Conservation (phyloP, 352 stramenopile genomes). For the Pythium rishiriense region DNA sequence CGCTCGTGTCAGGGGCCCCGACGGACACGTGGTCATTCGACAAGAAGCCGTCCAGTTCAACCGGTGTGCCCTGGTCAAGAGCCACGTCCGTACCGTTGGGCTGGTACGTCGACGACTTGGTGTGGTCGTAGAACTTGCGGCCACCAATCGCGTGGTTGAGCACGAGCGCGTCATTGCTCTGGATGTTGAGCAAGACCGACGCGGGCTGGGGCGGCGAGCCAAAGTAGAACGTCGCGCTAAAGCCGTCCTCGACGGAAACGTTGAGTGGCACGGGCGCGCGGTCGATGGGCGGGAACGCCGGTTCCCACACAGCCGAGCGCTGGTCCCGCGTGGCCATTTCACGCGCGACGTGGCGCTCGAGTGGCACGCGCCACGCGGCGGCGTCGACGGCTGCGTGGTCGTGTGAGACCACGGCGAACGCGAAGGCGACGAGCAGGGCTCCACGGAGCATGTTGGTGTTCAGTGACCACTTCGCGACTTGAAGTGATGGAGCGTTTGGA, state of each 20-base stretch:
- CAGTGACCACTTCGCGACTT: no score
- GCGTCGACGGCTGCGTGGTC: neutral
- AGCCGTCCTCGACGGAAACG: neutral
- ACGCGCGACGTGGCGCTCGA: neutral
- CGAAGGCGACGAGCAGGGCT: neutral
- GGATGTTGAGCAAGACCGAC: slow-evolving; percentile 2
- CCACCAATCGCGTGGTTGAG: slow-evolving; percentile 10
- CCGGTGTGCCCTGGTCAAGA: neutral
- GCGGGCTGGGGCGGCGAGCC: slow-evolving; percentile 21
- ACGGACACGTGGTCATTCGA: slow-evolving; percentile 12
- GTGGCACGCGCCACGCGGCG: slow-evolving; percentile 1
- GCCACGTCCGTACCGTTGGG: slow-evolving; percentile 17
- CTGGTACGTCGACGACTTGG: slow-evolving; percentile 23
- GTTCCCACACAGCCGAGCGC: slow-evolving; percentile 4
- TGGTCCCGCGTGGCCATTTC: neutral
- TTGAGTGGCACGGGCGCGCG: neutral
- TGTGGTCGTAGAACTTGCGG: slow-evolving; percentile 23
- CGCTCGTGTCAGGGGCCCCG: neutral
- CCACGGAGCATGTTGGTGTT: neutral
- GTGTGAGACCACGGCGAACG: neutral
- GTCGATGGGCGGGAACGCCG: neutral
- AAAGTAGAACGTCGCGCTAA: slow-evolving; percentile 1
- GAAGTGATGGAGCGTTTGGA: no score
- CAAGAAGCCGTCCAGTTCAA: slow-evolving; percentile 15
- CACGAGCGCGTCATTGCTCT: neutral